phyloP scores from a whole-genome alignment of 2,329 filamentous ascomycete genomes.

The Cladosporium sp. region DNA sequence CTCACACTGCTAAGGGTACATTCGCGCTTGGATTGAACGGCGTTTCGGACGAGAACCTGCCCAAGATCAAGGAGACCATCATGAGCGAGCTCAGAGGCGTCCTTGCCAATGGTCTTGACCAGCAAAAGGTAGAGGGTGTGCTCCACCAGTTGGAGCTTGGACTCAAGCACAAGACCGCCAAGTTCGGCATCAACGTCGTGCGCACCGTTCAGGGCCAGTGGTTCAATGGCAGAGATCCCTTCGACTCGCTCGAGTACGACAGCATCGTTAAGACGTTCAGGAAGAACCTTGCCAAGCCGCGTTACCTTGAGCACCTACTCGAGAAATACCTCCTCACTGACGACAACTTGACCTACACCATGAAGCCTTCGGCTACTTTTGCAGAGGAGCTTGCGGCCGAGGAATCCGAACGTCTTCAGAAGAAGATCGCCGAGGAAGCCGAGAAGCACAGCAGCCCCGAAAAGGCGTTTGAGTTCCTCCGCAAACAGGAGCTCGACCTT shows the following conservation, averaged over 20 bases:
- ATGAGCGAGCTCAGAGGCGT: slow-evolving; percentile 66
- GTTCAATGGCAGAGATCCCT: slow-evolving; percentile 94
- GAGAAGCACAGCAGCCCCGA: slow-evolving; percentile 65
- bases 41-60: slow-evolving; percentile 74
- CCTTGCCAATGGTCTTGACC: slow-evolving; percentile 73
- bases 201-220: slow-evolving; percentile 84
- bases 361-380: slow-evolving; percentile 77
- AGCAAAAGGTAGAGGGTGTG: slow-evolving; percentile 86
- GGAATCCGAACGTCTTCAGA: slow-evolving; percentile 68
- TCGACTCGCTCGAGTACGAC: slow-evolving; percentile 87
- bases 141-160: slow-evolving; percentile 91
- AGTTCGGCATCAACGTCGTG: slow-evolving; percentile 87
- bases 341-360: slow-evolving; percentile 84
- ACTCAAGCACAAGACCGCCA: slow-evolving; percentile 92
- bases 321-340: slow-evolving; percentile 89
- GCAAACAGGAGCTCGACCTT: slow-evolving; percentile 72
- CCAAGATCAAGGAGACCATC: slow-evolving; percentile 69
- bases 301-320: slow-evolving; percentile 77
- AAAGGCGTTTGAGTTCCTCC: slow-evolving; percentile 66
- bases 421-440: slow-evolving; percentile 67
- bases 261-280: slow-evolving; percentile 82
- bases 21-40: slow-evolving; percentile 90
- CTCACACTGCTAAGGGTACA: slow-evolving; percentile 66
- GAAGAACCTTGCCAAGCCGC: slow-evolving; percentile 64
- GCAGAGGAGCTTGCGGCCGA: slow-evolving; percentile 68